phyloP scores from a whole-genome alignment of 306 rosid genomes.

The Citrullus colocynthis region DNA sequence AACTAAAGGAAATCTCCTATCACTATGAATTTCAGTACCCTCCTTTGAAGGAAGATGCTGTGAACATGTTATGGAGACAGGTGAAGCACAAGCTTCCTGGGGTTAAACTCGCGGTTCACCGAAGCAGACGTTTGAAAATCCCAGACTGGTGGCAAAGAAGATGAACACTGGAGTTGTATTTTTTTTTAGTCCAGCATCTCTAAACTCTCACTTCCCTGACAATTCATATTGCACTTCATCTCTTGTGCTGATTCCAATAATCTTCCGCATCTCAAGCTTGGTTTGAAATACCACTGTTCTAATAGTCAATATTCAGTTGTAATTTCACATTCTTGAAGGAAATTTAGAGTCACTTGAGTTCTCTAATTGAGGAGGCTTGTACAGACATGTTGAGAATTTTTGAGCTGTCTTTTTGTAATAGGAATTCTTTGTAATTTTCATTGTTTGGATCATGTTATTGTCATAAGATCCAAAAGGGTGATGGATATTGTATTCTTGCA shows the following conservation, averaged over 20 bases:
- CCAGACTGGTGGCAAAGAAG: conserved; percentile 80
- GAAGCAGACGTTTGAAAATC: conserved; percentile 70
- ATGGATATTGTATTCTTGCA: neutral
- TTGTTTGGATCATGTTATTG: neutral
- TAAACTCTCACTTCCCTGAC: neutral
- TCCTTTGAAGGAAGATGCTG: conserved; percentile 66
- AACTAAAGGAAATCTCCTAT: conserved; percentile 52
- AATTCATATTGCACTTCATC: neutral
- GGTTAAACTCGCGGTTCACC: conserved; percentile 55
- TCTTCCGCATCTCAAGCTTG: neutral
- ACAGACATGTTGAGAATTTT: neutral
- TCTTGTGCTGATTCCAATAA: neutral
- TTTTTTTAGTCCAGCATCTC: neutral
- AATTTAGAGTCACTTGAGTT: neutral
- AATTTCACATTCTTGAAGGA: neutral
- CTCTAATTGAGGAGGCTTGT: conserved; percentile 1
- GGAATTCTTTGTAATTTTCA: neutral
- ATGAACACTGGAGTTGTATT: conserved; percentile 18
- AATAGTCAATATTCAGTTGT: neutral
- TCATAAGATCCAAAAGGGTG: neutral
- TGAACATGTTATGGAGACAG: conserved; percentile 93
- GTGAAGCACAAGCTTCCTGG: conserved; percentile 78
- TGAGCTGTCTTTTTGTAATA: neutral
- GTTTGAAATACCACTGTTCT: neutral
- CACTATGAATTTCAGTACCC: conserved; percentile 91